phyloP scores from a whole-genome alignment of 331 rosid genomes.

The Acacia concinna region DNA sequence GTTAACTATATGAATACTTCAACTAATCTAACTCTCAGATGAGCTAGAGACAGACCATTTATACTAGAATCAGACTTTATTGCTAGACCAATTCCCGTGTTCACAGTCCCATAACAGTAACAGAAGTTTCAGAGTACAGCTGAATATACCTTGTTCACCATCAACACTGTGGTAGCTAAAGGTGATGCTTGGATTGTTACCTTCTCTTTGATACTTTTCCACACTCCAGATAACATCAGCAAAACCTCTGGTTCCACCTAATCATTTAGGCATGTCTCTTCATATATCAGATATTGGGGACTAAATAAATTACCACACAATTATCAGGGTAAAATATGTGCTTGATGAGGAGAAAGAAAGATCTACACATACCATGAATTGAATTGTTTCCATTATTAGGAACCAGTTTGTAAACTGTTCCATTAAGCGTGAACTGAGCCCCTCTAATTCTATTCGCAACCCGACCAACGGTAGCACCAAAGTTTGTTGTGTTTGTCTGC shows the following conservation, averaged over 20 bases:
- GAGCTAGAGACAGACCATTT: no score
- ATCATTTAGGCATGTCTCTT: neutral
- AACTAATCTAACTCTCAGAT: no score
- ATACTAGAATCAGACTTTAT: no score
- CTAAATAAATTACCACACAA: neutral
- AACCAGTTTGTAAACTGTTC: conserved; percentile 60
- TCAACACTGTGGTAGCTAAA: conserved; percentile 68
- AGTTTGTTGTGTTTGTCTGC: conserved; percentile 67
- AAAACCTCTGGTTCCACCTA: conserved; percentile 77
- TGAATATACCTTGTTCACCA: conserved; percentile 74
- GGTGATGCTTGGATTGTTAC: conserved; percentile 53
- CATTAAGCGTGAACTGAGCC: conserved; percentile 65
- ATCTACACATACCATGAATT: conserved; percentile 70
- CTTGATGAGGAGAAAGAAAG: neutral
- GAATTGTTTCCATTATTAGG: conserved; percentile 71
- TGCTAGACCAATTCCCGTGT: neutral
- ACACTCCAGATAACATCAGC: conserved; percentile 81
- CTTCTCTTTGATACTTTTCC: conserved; percentile 42
- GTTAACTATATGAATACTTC: no score
- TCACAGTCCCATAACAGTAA: neutral
- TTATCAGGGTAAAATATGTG: neutral
- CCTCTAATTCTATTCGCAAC: conserved; percentile 87
- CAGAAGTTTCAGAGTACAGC: neutral
- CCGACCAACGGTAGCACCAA: conserved; percentile 80
- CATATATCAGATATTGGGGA: neutral